Percentiles rank a stretch among this genome's conserved stretches.
Conservation (phyloP, 2,329 filamentous ascomycete genomes). For the Ceratocystiopsis minuta region DNA sequence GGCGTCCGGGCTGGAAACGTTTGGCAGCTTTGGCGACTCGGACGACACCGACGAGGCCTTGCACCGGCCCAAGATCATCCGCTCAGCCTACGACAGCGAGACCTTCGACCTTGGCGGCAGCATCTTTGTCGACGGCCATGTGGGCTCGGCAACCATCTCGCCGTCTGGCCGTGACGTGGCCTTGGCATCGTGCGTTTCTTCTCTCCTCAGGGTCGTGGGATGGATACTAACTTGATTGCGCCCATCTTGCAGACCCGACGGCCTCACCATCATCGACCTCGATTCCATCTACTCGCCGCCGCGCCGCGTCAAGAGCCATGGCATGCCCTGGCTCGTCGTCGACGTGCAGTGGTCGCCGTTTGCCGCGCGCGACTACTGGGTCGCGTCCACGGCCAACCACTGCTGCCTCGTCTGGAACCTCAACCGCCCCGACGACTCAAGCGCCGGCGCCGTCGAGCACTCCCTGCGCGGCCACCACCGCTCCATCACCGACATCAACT, state of each 20-base stretch:
- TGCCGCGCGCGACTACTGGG: conserved; percentile 75
- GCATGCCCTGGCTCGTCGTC: conserved; percentile 83
- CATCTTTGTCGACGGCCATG: conserved; percentile 63
- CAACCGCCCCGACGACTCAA: conserved; percentile 57
- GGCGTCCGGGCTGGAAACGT: conserved; percentile 21
- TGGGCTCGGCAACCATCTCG: conserved; percentile 84
- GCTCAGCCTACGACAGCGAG: conserved; percentile 63
- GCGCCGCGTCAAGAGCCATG: conserved; percentile 62
- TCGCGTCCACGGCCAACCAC: conserved; percentile 86
- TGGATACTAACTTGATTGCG: background rate
- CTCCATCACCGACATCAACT: conserved; percentile 92
- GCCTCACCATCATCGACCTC: conserved; percentile 78
- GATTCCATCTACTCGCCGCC: conserved; percentile 80
- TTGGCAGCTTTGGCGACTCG: background rate
- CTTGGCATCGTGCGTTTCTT: conserved; percentile 48
- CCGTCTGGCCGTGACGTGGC: conserved; percentile 82
- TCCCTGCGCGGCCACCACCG: conserved; percentile 67
- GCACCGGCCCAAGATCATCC: conserved; percentile 41
- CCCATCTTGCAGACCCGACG: conserved; percentile 43
- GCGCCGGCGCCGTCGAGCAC: conserved; percentile 58
- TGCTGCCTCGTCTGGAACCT: conserved; percentile 90
- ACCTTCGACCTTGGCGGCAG: conserved; percentile 75
- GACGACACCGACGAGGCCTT: conserved; percentile 25
- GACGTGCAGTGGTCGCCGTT: conserved; percentile 97
- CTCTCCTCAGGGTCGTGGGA: background rate